Base-by-base conservation (phyloP, 1,139 yeast genomes). In the Trichomonascaceae sp. region DNA sequence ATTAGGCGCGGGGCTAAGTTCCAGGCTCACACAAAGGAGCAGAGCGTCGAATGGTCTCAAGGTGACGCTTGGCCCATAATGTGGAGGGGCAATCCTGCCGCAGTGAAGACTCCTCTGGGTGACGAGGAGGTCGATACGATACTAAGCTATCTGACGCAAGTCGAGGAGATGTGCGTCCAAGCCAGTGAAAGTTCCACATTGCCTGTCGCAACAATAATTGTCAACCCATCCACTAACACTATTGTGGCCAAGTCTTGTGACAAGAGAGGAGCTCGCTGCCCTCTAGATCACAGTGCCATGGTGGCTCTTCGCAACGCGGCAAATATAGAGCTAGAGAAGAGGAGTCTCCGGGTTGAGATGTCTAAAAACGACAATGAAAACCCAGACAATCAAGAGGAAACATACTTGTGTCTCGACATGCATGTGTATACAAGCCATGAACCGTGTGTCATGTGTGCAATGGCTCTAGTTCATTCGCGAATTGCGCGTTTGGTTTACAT, bases 391-490 rank as follows among this genome's bases (percentile, higher is more conserved):
- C 11, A 6, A 6, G 48, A 43, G 16, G 37, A 43, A 27, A 51
- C 55, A 28, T 92, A 92, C 50, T 65, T 92, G 6, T 87, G 97
- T 49, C 70, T 77, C 30, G 71, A 74, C 37, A 67, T 75, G 43
- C 75, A 80, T 40, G 85, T 89, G 0, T 85, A 81, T 50, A 79
- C 92, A 1, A 79, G 94, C 0, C 94, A 85, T 51, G 98, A 92
- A 52, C 99, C 98, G 1, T 92, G 98, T 52, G 71, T 82, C 0
- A 92, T 89, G 97, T 92, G 99, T 50, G 62, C 81, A 5, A 92
- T 92, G 99, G 98, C 97, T 0, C 62, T 92, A 26, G 77, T 87
- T 8, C 98, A 92, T 54, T 87, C 97, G 1, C 65, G 99, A 31
- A 68, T 92, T 1, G 67, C 73, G 11, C 62, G 85, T 37, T 59